These are phyloP conservation scores for Cryptosporidium viatorum DNA, from an alignment of 169 alveolate species.

Conservation along the genomic window DNA sequence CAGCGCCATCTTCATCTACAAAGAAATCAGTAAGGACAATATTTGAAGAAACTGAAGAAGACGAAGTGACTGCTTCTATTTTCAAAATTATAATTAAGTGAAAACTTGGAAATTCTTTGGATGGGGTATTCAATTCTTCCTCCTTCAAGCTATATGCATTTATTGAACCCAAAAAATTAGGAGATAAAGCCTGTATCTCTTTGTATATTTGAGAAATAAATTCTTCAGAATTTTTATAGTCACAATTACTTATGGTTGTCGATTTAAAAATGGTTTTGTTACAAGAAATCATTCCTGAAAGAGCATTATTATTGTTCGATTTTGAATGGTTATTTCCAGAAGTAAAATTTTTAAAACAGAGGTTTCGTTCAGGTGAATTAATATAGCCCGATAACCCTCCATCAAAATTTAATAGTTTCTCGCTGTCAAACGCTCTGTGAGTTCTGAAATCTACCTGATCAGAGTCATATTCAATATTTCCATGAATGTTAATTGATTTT, in stretches of 20 bases:
- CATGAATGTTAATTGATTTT: not conserved
- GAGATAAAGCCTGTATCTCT: conserved; percentile 24
- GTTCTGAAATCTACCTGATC: not conserved
- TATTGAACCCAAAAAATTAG: conserved; percentile 1
- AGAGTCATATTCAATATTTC: not conserved
- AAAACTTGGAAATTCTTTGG: not conserved
- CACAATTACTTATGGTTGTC: not conserved
- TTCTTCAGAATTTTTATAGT: not conserved
- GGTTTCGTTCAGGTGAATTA: not conserved
- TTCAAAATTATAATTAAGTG: conserved; percentile 24
- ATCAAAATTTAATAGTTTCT: not conserved
- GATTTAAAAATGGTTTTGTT: not conserved
- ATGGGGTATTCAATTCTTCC: not conserved
- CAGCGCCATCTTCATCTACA: conserved; percentile 7
- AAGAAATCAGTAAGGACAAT: conserved; percentile 33
- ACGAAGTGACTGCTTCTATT: conserved; percentile 20
- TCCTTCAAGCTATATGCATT: conserved; percentile 14
- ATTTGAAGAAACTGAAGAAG: conserved; percentile 22
- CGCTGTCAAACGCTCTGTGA: not conserved
- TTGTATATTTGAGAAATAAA: conserved; percentile 39
- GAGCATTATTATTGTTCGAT: not conserved
- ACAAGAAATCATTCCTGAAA: not conserved
- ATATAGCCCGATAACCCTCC: conserved; percentile 8
- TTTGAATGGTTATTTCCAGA: no score
- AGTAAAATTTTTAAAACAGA: not conserved